These are phyloP conservation scores for Lasiodiplodia sp. DNA, from an alignment of 2,329 filamentous ascomycete species.

Conservation along the genomic window DNA sequence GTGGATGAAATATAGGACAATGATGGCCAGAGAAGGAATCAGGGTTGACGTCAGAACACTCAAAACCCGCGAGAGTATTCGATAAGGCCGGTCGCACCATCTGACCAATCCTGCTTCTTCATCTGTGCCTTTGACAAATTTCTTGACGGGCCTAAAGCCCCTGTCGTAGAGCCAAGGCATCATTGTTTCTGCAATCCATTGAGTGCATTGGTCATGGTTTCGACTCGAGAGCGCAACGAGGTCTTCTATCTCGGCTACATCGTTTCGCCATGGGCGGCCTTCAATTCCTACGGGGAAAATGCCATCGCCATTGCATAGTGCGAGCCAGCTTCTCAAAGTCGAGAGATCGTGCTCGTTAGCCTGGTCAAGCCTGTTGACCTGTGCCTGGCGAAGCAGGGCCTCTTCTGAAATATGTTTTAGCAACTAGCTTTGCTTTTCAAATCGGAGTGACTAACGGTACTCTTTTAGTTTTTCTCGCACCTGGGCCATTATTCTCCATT, in stretches of 20 bases:
- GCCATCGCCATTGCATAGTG: background rate
- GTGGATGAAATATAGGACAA: background rate
- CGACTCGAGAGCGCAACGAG: conserved; percentile 4
- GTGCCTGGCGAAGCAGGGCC: background rate
- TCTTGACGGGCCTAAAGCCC: background rate
- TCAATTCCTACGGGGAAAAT: background rate
- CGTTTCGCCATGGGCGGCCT: background rate
- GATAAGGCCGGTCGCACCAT: background rate
- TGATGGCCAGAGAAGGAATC: background rate
- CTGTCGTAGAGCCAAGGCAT: background rate
- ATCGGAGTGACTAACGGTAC: background rate
- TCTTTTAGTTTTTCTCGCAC: background rate
- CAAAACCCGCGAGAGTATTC: background rate
- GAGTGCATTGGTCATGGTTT: background rate
- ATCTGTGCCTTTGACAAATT: background rate
- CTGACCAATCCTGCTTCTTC: conserved; percentile 9
- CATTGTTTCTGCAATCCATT: background rate
- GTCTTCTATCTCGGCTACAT: background rate
- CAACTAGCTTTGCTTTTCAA: background rate
- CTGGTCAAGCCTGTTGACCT: background rate
- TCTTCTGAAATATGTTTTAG: background rate
- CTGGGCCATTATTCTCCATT: background rate
- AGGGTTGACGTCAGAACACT: conserved; percentile 4
- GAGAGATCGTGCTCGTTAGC: background rate
- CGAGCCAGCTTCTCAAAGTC: background rate